Evolutionary conservation across 2,329 filamentous ascomycete species (phyloP).

Genomic region (Xylaria sp.): DNA sequence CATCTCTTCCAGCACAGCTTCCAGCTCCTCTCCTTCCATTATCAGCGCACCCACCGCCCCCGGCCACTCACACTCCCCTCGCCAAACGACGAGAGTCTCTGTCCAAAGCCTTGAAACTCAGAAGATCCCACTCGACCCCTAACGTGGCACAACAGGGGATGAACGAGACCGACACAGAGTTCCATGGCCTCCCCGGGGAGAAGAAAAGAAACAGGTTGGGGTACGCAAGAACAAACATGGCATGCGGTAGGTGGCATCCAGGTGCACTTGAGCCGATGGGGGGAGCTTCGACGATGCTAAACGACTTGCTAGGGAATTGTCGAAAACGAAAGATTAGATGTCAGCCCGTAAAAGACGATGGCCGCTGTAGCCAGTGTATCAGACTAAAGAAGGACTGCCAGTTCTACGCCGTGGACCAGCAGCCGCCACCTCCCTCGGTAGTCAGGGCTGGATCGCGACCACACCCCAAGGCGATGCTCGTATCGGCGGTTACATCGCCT

Average conservation of each 20-base stretch:
- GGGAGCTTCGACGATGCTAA: conserved; percentile 32
- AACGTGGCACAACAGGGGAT: conserved; percentile 58
- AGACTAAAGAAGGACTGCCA: conserved; percentile 94
- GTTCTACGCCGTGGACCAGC: conserved; percentile 89
- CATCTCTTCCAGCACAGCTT: conserved; percentile 41
- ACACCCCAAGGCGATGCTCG: conserved; percentile 29
- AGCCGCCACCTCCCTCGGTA: conserved; percentile 58
- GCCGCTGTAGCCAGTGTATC: conserved; percentile 91
- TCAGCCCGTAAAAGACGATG: conserved; percentile 77
- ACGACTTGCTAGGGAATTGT: conserved; percentile 75
- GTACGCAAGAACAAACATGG: conserved; percentile 94
- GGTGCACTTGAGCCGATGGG: conserved; percentile 11
- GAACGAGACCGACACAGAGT: conserved; percentile 51
- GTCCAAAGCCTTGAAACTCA: conserved; percentile 55
- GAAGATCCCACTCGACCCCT: conserved; percentile 63
- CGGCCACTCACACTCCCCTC: conserved; percentile 49
- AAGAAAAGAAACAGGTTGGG: conserved; percentile 88
- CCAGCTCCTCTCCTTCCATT: conserved; percentile 47
- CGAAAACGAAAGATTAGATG: conserved; percentile 94
- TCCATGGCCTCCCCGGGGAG: conserved; percentile 56
- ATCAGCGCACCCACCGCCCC: conserved; percentile 47
- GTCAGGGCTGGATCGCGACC: conserved; percentile 53
- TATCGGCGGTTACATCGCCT: conserved; percentile 27
- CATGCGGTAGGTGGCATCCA: conserved; percentile 79
- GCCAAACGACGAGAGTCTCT: conserved; percentile 54